Conservation (phyloP, 2,329 filamentous ascomycete genomes). For the Sporothrix euskadiensis region DNA sequence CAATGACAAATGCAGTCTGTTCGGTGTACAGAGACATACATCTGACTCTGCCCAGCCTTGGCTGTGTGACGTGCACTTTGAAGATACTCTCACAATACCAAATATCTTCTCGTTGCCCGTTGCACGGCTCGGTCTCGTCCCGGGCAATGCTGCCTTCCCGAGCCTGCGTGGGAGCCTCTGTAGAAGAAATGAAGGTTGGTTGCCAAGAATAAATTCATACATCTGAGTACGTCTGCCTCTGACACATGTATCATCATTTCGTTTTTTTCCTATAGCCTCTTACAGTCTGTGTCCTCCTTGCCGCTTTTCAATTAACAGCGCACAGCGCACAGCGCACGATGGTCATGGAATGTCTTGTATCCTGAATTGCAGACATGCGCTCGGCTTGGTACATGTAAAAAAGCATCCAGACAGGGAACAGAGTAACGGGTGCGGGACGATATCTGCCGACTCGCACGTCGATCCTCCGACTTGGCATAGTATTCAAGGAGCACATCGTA, state of each 20-base stretch:
- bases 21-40: neutral
- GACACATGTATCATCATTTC: neutral
- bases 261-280: neutral
- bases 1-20: neutral
- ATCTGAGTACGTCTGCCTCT: neutral
- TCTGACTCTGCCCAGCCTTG: slow-evolving; percentile 12
- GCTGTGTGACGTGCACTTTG: neutral
- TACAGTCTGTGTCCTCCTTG: neutral
- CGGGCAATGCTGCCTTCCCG: neutral
- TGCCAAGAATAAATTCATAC: neutral
- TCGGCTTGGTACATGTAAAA: neutral
- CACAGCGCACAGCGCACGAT: neutral
- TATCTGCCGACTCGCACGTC: slow-evolving; percentile 1
- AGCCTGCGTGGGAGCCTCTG: too few relatives aligned
- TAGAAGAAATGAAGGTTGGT: neutral
- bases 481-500: neutral
- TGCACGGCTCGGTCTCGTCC: neutral
- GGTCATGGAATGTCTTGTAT: neutral
- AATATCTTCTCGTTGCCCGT: neutral
- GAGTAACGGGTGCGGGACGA: neutral
- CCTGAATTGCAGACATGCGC: neutral
- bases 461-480: slow-evolving; percentile 1
- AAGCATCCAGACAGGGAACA: neutral
- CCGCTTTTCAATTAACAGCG: neutral
- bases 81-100: neutral